Conservation (phyloP, 495 filamentous ascomycete genomes). For the Neurospora sp. region DNA sequence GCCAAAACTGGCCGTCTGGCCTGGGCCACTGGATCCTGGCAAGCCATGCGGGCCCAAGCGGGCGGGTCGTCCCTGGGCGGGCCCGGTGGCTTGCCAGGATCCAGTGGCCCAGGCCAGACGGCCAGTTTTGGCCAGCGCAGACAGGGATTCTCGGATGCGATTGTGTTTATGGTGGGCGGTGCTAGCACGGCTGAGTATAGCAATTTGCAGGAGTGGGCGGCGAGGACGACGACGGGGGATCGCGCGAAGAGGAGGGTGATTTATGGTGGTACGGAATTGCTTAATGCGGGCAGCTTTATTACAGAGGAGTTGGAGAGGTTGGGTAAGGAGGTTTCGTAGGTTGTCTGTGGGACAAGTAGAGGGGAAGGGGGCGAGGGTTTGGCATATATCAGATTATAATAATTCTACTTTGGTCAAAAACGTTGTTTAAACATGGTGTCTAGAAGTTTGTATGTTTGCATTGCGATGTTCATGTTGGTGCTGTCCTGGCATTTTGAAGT, state of each 20-base stretch:
- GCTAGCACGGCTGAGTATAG: constrained; percentile 99
- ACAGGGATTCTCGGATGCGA: constrained; percentile 89
- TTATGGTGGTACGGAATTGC: constrained; percentile 90
- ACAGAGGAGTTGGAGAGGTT: constrained; percentile 67
- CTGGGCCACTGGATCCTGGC: no score
- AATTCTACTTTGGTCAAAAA: background rate
- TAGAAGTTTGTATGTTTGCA: background rate
- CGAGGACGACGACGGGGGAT: constrained; percentile 51
- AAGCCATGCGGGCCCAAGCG: constrained; percentile 32
- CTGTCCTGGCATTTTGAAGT: background rate
- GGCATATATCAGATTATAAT: background rate
- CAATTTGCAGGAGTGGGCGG: constrained; percentile 93
- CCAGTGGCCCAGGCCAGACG: constrained; percentile 51
- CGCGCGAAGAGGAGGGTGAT: constrained; percentile 63
- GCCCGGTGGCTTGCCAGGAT: constrained; percentile 34
- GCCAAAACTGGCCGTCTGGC: no score
- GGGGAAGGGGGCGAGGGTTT: background rate
- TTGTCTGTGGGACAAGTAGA: background rate
- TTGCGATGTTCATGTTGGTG: background rate
- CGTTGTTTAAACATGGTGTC: background rate
- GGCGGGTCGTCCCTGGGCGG: constrained; percentile 15
- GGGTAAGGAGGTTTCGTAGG: constrained; percentile 43
- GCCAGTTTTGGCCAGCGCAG: constrained; percentile 89
- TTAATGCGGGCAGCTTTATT: constrained; percentile 86
- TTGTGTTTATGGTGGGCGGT: constrained; percentile 94